Evolutionary conservation across 371 early-diverging fungal species (phyloP).

Genomic region (Nematocida sp.): DNA sequence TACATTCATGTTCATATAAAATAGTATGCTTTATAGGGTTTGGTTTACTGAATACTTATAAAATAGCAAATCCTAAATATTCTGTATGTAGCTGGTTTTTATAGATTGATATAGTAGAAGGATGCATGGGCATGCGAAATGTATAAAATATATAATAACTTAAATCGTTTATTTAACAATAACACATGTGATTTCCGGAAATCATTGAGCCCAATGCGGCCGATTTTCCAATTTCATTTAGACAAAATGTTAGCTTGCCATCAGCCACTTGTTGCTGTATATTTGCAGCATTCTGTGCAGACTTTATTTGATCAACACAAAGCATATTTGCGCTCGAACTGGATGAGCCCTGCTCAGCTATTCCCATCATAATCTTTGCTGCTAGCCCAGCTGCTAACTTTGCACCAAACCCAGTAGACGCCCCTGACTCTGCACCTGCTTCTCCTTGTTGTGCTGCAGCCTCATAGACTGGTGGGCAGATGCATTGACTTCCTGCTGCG

Average conservation of each 20-base stretch:
- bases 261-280: conserved; percentile 27
- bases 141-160: background rate
- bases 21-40: too few species aligned
- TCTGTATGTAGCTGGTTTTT: too few species aligned
- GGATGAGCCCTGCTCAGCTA: background rate
- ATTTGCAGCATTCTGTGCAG: conserved; percentile 10
- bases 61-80: too few species aligned
- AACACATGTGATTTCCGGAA: conserved; percentile 3
- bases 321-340: background rate
- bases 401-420: background rate
- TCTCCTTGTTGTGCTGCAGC: background rate
- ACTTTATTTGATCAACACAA: conserved; percentile 29
- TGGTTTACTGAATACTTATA: too few species aligned
- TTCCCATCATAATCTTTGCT: background rate
- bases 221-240: conserved; percentile 17
- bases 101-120: too few species aligned
- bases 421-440: background rate
- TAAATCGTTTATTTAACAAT: conserved; percentile 44
- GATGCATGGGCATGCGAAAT: background rate
- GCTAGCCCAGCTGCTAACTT: conserved; percentile 1
- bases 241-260: conserved; percentile 15
- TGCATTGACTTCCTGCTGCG: conserved; percentile 6
- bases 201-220: background rate
- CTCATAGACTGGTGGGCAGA: conserved; percentile 37
- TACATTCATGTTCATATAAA: too few species aligned